Percentiles rank a stretch among this genome's conserved stretches.
These are phyloP conservation scores for Vitis hybrid DNA, from an alignment of 177 flowering plant species.

Conservation along the genomic window DNA sequence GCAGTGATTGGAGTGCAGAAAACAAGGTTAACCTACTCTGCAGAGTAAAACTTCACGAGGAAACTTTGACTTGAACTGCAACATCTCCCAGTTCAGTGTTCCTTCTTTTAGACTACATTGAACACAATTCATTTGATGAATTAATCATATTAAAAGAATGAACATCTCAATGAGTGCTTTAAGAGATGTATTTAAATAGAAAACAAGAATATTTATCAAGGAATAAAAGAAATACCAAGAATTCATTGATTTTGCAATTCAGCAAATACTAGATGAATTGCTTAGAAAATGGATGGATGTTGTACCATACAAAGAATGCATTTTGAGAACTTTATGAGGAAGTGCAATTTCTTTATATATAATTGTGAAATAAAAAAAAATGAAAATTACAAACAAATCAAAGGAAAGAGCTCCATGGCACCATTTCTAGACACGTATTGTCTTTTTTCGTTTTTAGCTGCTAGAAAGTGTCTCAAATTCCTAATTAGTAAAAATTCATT, in stretches of 20 bases:
- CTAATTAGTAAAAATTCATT: no score
- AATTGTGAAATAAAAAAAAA: no score
- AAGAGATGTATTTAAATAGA: not conserved
- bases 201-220: not conserved
- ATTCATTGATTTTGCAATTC: not conserved
- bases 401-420: no score
- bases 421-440: no score
- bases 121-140: conserved; percentile 1
- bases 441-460: no score
- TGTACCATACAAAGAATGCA: no score
- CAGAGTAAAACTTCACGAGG: conserved; percentile 97
- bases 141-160: not conserved
- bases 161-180: not conserved
- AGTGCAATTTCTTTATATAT: no score
- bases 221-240: not conserved
- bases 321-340: no score
- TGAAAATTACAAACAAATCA: no score
- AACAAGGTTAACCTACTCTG: conserved; percentile 54
- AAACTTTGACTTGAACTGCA: conserved; percentile 87
- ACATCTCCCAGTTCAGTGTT: conserved; percentile 80
- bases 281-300: not conserved
- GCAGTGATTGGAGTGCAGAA: not conserved
- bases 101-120: conserved; percentile 86
- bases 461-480: no score
- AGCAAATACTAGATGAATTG: not conserved